Base-by-base conservation (phyloP, 2,329 filamentous ascomycete genomes). In the Exophiala sp. region DNA sequence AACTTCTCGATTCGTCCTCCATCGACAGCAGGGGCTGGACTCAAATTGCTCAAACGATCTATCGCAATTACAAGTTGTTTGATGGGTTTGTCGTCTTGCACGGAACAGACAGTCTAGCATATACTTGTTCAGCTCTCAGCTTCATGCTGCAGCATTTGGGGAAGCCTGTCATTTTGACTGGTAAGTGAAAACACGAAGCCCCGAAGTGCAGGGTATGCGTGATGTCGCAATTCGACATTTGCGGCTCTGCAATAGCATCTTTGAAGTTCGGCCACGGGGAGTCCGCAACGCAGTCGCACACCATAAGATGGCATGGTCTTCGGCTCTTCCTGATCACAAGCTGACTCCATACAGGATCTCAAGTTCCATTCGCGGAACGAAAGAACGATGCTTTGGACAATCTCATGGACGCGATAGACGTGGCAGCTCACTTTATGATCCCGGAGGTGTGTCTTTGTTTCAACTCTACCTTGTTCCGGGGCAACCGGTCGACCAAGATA, bases 381-480 rank as follows among this genome's bases (percentile, higher is more conserved):
- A 91, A 96, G 71, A 94, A 88, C 47, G 91, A 96, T 69, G 91
- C 91, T 8, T 88, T 91, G 35, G 91, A 95, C 73, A 96, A 96
- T 66, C 80, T 96, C 10, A 81, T 96, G 4, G 89, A 65, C 16
- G 91, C 89, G 1, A 79, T 96, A 65, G 90, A 96, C 66, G 87
- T 96, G 52, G 91, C 91, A 2, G 90, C 90, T 33, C 94, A 94
- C 56, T 95, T 95, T 67, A 88, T 90, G 74, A 89, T 96, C 54
- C 91, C 91, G 0, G 91, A 96, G 69, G 91, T 96, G 49, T 91
- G 89, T 68, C 79, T 96, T 34, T 96, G 95, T 76, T 96, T 96
- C 78, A 89, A 94, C 71, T 88, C 95, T 74, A 89, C 86, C 62
- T 81, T 96, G 16, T 95, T 91, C 73, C 84, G 91, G 21, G 91